Base-by-base conservation (phyloP, 2,329 filamentous ascomycete genomes). In the Davidsoniella virescens region DNA sequence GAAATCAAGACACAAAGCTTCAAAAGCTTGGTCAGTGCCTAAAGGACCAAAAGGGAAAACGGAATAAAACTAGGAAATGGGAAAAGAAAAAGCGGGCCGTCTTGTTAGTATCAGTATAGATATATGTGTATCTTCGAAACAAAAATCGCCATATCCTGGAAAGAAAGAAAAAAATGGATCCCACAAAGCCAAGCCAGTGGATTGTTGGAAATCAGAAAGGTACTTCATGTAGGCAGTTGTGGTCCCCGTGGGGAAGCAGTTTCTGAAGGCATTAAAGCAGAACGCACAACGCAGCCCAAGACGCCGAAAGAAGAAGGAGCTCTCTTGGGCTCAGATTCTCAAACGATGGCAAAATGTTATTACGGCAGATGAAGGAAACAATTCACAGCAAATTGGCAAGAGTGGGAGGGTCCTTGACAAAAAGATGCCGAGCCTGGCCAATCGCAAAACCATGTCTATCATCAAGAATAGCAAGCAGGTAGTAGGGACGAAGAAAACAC, bases 201-300 rank as follows among this genome's bases (percentile, higher is more conserved):
- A 16, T 16, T 33, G 18, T 20, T 45, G 29, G 3, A 45, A 45
- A 45, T 45, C 14, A 33, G 16, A 12, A 44, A 25, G 20, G 23
- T n/a, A 44, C 14, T 44, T 44, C 26, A 9, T 29, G 26, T 29
- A 29, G 26, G 42, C n/a, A 45, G 43, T n/a, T 16, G 26, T n/a
- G n/a, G 9, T 41, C 47, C 20, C 23, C 18, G 47, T 49, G 47
- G 47, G 46, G 47, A 49, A 49, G 25, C 38, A 40, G 7, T 39
- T 49, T 49, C 38, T 38, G 38, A 49, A 49, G 20, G 20, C 20
- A 23, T 23, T 4, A 9, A 33, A 33, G 29, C 29, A 33, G 12
- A 33, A 9, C 8, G 12, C 29, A 33, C 8, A 23, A 23, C 1
- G 20, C 20, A 23, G 20, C 20, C 20, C 20, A 23, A 23, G 20